Evolutionary conservation across 163 green algal genomes (phyloP), one percentile per base, ranked within the genome.

Genomic region (Scenedesmus sp.): DNA sequence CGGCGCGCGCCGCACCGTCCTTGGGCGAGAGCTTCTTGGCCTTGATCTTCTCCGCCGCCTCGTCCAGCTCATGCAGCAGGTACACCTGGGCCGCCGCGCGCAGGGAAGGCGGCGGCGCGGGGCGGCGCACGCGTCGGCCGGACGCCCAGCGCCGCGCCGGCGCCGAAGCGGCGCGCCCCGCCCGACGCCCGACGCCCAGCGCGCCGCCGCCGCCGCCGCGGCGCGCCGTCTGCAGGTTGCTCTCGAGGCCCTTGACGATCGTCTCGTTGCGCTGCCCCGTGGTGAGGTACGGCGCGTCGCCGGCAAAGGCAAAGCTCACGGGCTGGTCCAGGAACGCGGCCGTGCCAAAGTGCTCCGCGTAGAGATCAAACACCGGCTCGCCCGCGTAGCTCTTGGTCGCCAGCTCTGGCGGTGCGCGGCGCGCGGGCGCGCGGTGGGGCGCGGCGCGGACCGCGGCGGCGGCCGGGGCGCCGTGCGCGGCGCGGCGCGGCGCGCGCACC

Each of bases 11-110:
- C 58, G 58, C 62, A 80, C 71, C 71, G 34, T 60, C 17, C 10
- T 17, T 26, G 6, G 58, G 28, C 4, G 44, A 28, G 18, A 80
- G 47, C 44, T 48, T 54, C 24, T 34, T 47, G 13, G 26, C 39
- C n/a, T 11, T 60, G 36, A 81, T 75, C 62, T 75, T 75, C 29
- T 29, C 36, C 0, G 50, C 63, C 6, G 63, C 63, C 51, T 81
- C 74, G 47, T 81, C 74, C 6, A 81, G 31, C 63, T 81, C 74
- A 33, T 81, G 74, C 48, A 81, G 29, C 62, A 75, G n/a, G 60
- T 81, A 81, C 15, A 74, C 74, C 10, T 47, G 39, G 39, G 39
- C 39, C 39, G 39, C 7, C n/a, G n/a, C n/a, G n/a, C n/a, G n/a
- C n/a, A n/a, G n/a, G n/a, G n/a, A n/a, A n/a, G n/a, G n/a, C n/a